Base-by-base conservation (phyloP, 2,329 filamentous ascomycete species). In the Aspergillus persii region DNA sequence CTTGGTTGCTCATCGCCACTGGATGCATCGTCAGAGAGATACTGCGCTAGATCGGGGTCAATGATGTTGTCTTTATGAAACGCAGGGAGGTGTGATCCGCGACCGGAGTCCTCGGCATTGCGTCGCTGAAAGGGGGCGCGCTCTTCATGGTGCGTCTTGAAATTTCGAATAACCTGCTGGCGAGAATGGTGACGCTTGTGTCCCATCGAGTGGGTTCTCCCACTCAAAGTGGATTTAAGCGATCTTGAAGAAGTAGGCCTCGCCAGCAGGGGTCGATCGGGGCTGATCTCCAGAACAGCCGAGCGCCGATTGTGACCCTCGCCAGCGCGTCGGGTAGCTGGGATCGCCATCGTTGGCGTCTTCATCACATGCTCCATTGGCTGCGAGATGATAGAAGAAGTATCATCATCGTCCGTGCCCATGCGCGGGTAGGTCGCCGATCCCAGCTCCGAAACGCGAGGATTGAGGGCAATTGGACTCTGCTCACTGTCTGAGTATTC, bases 1-100 rank as follows among this genome's bases (percentile, higher is more conserved):
- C 89, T 93, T 76, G 93, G 89, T 67, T 96, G 91, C 65, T 99
- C 93, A 68, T 96, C 93, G 41, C 90, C 94, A 68, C 92, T 97
- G 1, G 93, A 96, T 51, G 91, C 92, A 66, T 91, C 88, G 72
- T 99, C 95, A 6, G 95, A 99, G 82, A 99, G 90, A 76, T 96
- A 99, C 36, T 92, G 90, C 4, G 93, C 94, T 56, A 99, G 80
- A 69, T 99, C 95, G 1, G 95, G 95, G 71, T 99, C 95, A 66
- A 99, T 98, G 66, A 99, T 96, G 71, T 95, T 98, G 79, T 99
- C 95, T 70, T 95, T 92, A 73, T 99, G 95, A 68, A 99, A 98
- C n/a, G 92, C 92, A 15, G 93, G 89, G 39, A 96, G 83, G 47
- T 87, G 86, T 7, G 86, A 80, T 63, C 87, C 89, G 63, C 84